Percentiles rank a stretch among this genome's conserved stretches.
Evolutionary conservation across 73 alveolate genomes (phyloP).

Genomic region (Symbiodinium pilosum): DNA sequence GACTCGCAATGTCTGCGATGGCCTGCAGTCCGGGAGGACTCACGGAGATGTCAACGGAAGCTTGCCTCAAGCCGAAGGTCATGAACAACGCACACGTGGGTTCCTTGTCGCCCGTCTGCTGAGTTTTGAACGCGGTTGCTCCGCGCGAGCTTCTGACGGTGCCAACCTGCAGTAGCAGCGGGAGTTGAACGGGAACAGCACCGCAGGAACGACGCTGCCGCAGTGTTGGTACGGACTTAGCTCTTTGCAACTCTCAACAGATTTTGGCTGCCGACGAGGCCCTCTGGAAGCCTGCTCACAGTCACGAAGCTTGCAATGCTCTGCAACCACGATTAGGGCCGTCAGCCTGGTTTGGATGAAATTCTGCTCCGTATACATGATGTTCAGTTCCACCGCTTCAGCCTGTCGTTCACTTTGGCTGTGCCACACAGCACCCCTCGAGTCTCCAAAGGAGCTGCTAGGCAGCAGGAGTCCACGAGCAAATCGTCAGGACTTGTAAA

Average conservation of each 20-base stretch:
- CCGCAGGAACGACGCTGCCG: not conserved
- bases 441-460: not conserved
- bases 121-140: slow-evolving; percentile 17
- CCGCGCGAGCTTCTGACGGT: slow-evolving; percentile 49
- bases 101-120: too few species aligned
- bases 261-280: slow-evolving; percentile 35
- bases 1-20: slow-evolving; percentile 4
- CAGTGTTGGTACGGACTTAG: not conserved
- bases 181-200: too few species aligned
- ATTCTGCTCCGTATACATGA: slow-evolving; percentile 57
- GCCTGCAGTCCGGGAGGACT: not conserved
- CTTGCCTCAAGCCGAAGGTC: not conserved
- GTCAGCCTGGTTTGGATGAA: slow-evolving; percentile 41
- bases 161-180: slow-evolving; percentile 11
- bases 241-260: slow-evolving; percentile 33
- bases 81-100: not conserved
- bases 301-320: not conserved
- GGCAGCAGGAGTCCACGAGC: too few species aligned
- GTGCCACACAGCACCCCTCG: not conserved
- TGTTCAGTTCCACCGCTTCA: slow-evolving; percentile 72
- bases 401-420: slow-evolving; percentile 23
- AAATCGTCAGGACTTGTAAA: too few species aligned
- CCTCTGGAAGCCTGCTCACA: slow-evolving; percentile 55
- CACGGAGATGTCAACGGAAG: slow-evolving; percentile 57
- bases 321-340: not conserved